Evolutionary conservation across 495 filamentous ascomycete species (phyloP).

Genomic region (Hypomontagnella monticulosa): DNA sequence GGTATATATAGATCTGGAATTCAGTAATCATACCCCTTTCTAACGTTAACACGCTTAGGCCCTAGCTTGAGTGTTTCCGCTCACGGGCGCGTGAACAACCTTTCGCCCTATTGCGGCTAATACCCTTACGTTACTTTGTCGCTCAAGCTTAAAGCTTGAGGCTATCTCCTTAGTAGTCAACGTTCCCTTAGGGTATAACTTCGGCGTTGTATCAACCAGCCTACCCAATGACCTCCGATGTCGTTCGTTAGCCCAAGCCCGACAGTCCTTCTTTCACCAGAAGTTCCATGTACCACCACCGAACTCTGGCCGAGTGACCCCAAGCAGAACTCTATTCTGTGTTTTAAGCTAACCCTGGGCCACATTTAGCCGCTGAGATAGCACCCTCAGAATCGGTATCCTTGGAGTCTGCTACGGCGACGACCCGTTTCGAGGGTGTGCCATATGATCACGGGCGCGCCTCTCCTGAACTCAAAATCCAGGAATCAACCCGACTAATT

Average conservation of each 20-base stretch:
- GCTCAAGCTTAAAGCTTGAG: neutral
- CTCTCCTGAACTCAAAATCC: slow-evolving; percentile 16
- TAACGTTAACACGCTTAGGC: neutral
- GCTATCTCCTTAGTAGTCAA: neutral
- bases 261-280: neutral
- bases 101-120: neutral
- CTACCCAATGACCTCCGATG: neutral
- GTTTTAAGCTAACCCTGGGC: neutral
- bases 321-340: slow-evolving; percentile 16
- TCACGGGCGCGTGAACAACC: neutral
- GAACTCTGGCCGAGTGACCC: slow-evolving; percentile 6
- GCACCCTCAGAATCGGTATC: neutral
- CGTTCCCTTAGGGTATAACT: slow-evolving; percentile 2
- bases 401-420: slow-evolving; percentile 8
- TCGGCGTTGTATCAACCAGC: neutral
- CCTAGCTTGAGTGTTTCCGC: neutral
- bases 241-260: neutral
- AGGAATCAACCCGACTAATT: neutral
- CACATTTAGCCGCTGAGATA: neutral
- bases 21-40: slow-evolving; percentile 44
- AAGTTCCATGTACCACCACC: slow-evolving; percentile 2
- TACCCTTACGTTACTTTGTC: neutral
- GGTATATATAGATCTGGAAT: slow-evolving; percentile 46
- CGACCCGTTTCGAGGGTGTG: neutral
- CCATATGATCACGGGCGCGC: slow-evolving; percentile 8